Evolutionary conservation across 2,329 filamentous ascomycete genomes (phyloP).

Genomic region (Aspergillus ibericus): DNA sequence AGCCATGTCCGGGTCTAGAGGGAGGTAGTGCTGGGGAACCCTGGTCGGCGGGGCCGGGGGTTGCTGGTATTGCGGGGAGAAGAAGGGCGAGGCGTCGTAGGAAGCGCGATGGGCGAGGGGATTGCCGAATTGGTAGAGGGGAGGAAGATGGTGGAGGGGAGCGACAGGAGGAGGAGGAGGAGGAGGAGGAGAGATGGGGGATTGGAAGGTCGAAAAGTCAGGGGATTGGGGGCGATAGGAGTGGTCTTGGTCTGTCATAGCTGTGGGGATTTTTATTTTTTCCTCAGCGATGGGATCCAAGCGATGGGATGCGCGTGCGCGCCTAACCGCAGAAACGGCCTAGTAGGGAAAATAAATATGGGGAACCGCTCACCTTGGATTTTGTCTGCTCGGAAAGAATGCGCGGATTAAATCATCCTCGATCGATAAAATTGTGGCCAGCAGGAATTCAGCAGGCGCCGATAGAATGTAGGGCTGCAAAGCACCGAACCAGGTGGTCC

Average conservation of each 20-base stretch:
- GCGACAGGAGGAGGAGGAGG: neutral
- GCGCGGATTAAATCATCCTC: neutral
- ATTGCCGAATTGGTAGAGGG: slow-evolving; percentile 33
- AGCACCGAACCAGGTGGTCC: neutral
- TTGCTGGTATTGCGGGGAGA: slow-evolving; percentile 39
- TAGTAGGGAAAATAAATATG: slow-evolving; percentile 14
- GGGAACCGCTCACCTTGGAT: slow-evolving; percentile 9
- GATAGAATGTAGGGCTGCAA: neutral
- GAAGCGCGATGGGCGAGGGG: slow-evolving; percentile 42
- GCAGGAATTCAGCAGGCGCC: too few relatives aligned
- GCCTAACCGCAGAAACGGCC: slow-evolving; percentile 3
- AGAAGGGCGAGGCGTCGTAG: slow-evolving; percentile 50
- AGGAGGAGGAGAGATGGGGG: slow-evolving; percentile 36
- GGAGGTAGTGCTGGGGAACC: slow-evolving; percentile 39
- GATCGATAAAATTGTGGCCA: too few relatives aligned
- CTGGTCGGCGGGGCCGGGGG: slow-evolving; percentile 25
- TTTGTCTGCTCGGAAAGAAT: neutral
- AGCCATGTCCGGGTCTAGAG: slow-evolving; percentile 41
- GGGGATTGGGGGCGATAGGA: slow-evolving; percentile 51
- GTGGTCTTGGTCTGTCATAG: slow-evolving; percentile 47
- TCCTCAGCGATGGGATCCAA: slow-evolving; percentile 1
- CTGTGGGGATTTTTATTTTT: slow-evolving; percentile 24
- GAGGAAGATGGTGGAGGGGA: slow-evolving; percentile 16
- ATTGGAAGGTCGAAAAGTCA: slow-evolving; percentile 52
- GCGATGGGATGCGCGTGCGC: slow-evolving; percentile 11